Percentiles rank a stretch among this genome's conserved stretches.
Evolutionary conservation across 2,329 filamentous ascomycete species (phyloP).

Genomic region (Clarireedia monteithiana): DNA sequence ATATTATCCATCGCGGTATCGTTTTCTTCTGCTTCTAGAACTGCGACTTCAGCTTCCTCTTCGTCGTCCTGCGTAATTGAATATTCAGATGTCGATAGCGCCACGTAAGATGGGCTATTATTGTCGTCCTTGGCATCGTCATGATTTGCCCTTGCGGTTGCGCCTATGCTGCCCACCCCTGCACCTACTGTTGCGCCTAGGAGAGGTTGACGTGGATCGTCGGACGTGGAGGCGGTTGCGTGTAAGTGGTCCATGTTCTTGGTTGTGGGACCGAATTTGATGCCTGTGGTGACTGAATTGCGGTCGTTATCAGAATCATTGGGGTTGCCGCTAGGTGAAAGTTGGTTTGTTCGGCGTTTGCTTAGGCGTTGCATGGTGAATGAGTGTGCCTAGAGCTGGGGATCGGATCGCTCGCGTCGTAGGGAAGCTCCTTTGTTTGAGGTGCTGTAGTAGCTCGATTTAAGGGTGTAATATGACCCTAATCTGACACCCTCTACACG

Average conservation of each 20-base stretch:
- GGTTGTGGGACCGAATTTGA: background rate
- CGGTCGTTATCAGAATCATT: background rate
- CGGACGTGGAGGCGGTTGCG: background rate
- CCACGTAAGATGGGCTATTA: background rate
- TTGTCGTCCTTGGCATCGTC: background rate
- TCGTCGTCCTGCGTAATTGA: background rate
- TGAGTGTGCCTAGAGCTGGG: background rate
- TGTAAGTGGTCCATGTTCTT: background rate
- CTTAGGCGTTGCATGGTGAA: conserved; percentile 4
- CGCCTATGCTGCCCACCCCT: background rate
- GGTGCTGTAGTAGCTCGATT: too few species aligned
- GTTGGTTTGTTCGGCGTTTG: conserved; percentile 3
- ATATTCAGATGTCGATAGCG: background rate
- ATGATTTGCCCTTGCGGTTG: background rate
- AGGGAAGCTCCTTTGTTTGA: background rate
- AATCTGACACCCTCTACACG: too few species aligned
- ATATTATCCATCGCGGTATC: conserved; percentile 24
- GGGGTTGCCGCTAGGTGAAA: background rate
- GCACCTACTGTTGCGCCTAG: conserved; percentile 5
- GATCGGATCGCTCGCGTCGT: background rate
- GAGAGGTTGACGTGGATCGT: conserved; percentile 13
- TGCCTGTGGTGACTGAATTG: background rate
- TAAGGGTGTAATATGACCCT: too few species aligned
- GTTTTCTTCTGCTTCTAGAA: background rate
- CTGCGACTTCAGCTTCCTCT: background rate